Evolutionary conservation across 495 filamentous ascomycete species (phyloP).

Genomic region (Aspergillus sclerotioniger): DNA sequence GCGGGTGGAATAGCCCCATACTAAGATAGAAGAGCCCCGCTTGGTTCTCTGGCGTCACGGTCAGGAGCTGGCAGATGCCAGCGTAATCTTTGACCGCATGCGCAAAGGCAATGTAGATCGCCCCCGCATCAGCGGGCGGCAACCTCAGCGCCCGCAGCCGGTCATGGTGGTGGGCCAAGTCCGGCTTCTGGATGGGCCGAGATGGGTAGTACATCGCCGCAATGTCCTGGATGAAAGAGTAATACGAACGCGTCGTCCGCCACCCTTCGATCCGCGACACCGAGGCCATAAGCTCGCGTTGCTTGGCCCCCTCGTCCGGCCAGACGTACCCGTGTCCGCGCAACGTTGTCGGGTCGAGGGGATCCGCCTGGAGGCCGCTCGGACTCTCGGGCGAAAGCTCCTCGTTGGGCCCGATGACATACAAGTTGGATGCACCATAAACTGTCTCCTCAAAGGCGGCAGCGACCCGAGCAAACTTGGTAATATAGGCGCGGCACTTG

Average conservation of each 20-base stretch:
- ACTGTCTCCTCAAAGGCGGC: conserved; percentile 95
- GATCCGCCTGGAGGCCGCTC: conserved; percentile 42
- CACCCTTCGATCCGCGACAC: conserved; percentile 93
- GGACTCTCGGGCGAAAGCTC: conserved; percentile 48
- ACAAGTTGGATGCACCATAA: conserved; percentile 86
- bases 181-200: conserved; percentile 76
- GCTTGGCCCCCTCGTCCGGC: conserved; percentile 75
- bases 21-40: conserved; percentile 89
- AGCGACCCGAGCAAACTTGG: conserved; percentile 85
- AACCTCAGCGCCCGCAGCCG: conserved; percentile 77
- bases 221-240: conserved; percentile 85
- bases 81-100: conserved; percentile 78
- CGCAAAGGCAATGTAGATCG: conserved; percentile 78
- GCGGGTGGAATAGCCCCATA: conserved; percentile 91
- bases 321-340: conserved; percentile 93
- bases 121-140: conserved; percentile 62
- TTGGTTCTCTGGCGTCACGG: conserved; percentile 80
- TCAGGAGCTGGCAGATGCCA: conserved; percentile 84
- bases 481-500: conserved; percentile 87
- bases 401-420: conserved; percentile 67
- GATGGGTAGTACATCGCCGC: conserved; percentile 50
- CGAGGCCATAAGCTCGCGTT: conserved; percentile 82
- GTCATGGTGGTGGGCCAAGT: conserved; percentile 90
- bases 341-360: conserved; percentile 57
- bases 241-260: conserved; percentile 92